These are phyloP conservation scores for Xerocomus amazonicus DNA, from an alignment of 1,284 basidiomycete genomes.

Conservation along the genomic window DNA sequence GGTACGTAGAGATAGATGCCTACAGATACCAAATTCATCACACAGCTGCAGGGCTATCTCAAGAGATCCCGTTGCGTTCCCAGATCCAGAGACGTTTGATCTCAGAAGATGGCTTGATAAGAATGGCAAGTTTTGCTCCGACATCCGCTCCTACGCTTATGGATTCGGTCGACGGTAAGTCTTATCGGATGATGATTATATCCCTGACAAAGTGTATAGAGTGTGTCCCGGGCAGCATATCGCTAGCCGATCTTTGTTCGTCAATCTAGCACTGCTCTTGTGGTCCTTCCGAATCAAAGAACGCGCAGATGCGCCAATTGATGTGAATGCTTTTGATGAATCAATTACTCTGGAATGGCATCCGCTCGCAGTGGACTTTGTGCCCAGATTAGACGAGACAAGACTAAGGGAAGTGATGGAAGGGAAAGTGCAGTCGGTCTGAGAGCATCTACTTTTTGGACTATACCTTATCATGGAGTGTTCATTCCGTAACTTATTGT, in stretches of 20 bases:
- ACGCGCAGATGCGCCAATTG: constrained; percentile 8
- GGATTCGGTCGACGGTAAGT: constrained; percentile 47
- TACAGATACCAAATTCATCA: neutral
- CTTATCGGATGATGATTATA: neutral
- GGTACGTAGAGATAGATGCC: constrained; percentile 31
- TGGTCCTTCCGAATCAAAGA: constrained; percentile 15
- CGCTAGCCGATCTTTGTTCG: constrained; percentile 12
- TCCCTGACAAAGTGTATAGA: neutral
- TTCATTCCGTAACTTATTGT: neutral
- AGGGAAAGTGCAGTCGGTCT: neutral
- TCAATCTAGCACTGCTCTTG: constrained; percentile 8
- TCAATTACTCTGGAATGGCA: neutral
- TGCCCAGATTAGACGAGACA: constrained; percentile 2
- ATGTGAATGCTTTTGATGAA: constrained; percentile 6
- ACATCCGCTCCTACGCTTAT: constrained; percentile 52
- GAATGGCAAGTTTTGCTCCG: constrained; percentile 45
- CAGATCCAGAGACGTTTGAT: constrained; percentile 54
- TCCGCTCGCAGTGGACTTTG: constrained; percentile 10
- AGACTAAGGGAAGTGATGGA: constrained; percentile 8
- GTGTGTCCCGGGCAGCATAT: constrained; percentile 17
- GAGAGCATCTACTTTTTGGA: neutral
- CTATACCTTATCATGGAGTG: neutral
- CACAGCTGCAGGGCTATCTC: constrained; percentile 7
- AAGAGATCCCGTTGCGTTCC: constrained; percentile 51
- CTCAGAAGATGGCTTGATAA: constrained; percentile 53